Conservation (phyloP, 345 rosid genomes). For the Passiflora organensis region DNA sequence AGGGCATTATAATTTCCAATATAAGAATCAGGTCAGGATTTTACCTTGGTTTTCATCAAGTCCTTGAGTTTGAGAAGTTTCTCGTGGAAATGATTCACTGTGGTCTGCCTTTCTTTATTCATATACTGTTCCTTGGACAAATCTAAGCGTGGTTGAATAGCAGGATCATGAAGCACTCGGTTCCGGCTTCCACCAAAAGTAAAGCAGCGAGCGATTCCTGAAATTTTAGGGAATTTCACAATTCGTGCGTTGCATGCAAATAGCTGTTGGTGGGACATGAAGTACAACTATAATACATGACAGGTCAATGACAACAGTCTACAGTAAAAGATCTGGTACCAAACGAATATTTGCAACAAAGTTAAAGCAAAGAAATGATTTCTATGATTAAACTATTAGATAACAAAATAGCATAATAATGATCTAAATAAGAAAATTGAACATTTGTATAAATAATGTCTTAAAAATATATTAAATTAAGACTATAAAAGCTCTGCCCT, state of each 20-base stretch:
- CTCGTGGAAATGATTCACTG: conserved; percentile 75
- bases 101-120: conserved; percentile 77
- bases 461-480: too few species aligned
- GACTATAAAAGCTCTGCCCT: too few species aligned
- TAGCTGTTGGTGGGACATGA: too few species aligned
- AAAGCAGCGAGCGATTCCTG: conserved; percentile 92
- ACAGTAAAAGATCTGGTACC: too few species aligned
- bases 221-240: background rate
- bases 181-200: conserved; percentile 82
- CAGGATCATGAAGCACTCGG: conserved; percentile 72
- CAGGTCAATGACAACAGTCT: too few species aligned
- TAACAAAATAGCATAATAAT: too few species aligned
- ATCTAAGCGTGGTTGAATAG: conserved; percentile 53
- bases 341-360: too few species aligned
- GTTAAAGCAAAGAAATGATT: too few species aligned
- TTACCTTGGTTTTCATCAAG: conserved; percentile 76
- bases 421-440: too few species aligned
- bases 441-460: too few species aligned
- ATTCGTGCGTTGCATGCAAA: background rate
- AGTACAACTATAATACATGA: too few species aligned
- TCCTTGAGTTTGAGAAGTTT: conserved; percentile 79
- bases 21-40: background rate
- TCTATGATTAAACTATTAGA: too few species aligned
- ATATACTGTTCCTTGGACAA: conserved; percentile 67
- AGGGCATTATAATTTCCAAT: background rate